Conservation (phyloP, 2,329 filamentous ascomycete genomes). For the Gaeumannomyces tritici region DNA sequence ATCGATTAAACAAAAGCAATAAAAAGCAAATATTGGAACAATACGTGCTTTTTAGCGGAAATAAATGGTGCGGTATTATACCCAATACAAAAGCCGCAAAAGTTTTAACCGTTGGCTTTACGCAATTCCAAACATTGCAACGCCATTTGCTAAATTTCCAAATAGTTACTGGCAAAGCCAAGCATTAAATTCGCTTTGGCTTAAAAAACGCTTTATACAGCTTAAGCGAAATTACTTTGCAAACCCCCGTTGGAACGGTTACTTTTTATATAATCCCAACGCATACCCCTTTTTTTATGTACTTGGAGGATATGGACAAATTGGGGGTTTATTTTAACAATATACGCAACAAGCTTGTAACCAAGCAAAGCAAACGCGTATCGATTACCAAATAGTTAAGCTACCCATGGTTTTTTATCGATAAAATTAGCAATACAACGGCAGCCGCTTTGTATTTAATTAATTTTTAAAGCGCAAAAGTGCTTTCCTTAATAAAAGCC, state of each 20-base stretch:
- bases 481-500: not conserved
- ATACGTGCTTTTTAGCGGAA: too few species aligned
- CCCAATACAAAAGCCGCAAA: too few species aligned
- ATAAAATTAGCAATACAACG: rapidly evolving
- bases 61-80: too few species aligned
- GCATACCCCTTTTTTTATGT: not conserved
- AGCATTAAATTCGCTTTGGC: too few species aligned
- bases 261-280: not conserved
- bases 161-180: too few species aligned
- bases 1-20: too few species aligned
- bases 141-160: too few species aligned
- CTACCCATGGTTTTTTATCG: not conserved
- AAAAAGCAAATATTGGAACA: too few species aligned
- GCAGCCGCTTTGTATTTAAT: not conserved
- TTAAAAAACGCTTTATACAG: too few species aligned
- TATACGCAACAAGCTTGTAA: not conserved
- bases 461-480: too few species aligned
- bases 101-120: too few species aligned
- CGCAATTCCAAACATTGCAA: too few species aligned
- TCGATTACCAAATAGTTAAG: not conserved
- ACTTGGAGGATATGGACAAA: not conserved
- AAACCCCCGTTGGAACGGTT: not conserved
- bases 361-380: not conserved
- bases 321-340: not conserved
- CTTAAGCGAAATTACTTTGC: not conserved